A percentile compares a stretch with the other conserved stretches of the same genome.
phyloP scores from a whole-genome alignment of 2,329 filamentous ascomycete species.

The Blastomyces emzantsi region DNA sequence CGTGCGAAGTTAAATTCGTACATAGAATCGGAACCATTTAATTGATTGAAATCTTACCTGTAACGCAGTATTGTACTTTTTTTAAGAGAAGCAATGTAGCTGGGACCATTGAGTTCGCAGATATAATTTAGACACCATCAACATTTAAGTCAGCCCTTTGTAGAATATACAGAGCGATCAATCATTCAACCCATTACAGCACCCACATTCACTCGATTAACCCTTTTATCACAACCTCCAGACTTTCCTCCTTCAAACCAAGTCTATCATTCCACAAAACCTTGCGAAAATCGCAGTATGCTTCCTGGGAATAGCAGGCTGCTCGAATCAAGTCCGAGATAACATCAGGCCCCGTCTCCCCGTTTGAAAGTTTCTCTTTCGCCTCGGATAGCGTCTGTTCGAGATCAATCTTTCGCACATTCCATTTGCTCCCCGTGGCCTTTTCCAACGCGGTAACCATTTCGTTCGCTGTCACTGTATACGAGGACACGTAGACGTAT shows the following conservation, averaged over 20 bases:
- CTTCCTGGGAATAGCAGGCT: neutral
- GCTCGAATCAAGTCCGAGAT: neutral
- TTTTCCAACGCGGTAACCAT: slow-evolving; percentile 47
- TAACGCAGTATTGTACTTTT: neutral
- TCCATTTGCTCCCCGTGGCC: slow-evolving; percentile 44
- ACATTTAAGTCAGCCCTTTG: neutral
- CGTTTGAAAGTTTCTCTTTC: neutral
- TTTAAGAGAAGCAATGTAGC: neutral
- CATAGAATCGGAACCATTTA: neutral
- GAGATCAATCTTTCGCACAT: slow-evolving; percentile 24
- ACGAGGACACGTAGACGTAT: slow-evolving; percentile 50
- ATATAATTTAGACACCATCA: neutral
- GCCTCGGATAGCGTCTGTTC: neutral
- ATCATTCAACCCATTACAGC: neutral
- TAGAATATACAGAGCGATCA: neutral
- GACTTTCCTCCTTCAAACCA: neutral
- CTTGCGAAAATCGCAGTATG: slow-evolving; percentile 1
- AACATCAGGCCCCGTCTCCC: neutral
- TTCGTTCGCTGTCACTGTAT: slow-evolving; percentile 50
- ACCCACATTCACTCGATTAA: neutral
- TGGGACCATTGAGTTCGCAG: neutral
- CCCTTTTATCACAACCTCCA: neutral
- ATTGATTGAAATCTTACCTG: neutral
- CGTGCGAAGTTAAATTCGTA: neutral
- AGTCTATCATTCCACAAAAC: slow-evolving; percentile 1